Base-by-base conservation (phyloP, 106 monocot species). In the Amphibolis antarctica region DNA sequence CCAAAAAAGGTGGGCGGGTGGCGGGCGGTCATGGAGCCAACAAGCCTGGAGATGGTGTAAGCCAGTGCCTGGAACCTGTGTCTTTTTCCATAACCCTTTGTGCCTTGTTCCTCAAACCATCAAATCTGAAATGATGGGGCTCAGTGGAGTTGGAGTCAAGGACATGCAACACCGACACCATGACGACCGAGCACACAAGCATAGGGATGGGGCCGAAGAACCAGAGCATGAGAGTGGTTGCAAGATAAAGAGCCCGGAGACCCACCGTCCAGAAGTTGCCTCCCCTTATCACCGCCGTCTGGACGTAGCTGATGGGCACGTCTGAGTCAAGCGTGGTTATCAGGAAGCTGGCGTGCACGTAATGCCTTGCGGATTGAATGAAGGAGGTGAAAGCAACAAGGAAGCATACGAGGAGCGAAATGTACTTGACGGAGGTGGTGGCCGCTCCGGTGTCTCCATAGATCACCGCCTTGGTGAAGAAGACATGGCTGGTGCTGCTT, bases 131-230 rank as follows among this genome's bases (percentile, higher is more conserved):
- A 1, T 20, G 48, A 18, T 70, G 70, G 60, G 36, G 59, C 1
- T 44, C 28, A 22, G 17, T 59, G 29, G 70, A 48, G 60, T 70
- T 70, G 50, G 50, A 47, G 18, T 70, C 70, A 44, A 70, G 60
- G 12, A 61, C 46, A 43, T 60, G 28, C 59, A 70, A 22, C 5
- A 44, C 48, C 18, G 42, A 14, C 13, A 69, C 59, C 47, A 59
- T 69, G 60, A 31, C 24, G 3, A 69, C 4, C 0, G 59, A 69
- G 60, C 59, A 48, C 20, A 45, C 30, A 21, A 59, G 59, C 70
- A 70, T 70, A 0, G 70, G 70, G 59, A 70, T 70, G 1, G 60
- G 70, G 7, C 70, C 70, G 25, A 70, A 70, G 29, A 70, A n/a
- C 70, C 70, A 70, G 12, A 70, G 60, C 70, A 70, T 26, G 30